Conservation (phyloP, 352 stramenopile genomes). For the Globisporangium radiosum region DNA sequence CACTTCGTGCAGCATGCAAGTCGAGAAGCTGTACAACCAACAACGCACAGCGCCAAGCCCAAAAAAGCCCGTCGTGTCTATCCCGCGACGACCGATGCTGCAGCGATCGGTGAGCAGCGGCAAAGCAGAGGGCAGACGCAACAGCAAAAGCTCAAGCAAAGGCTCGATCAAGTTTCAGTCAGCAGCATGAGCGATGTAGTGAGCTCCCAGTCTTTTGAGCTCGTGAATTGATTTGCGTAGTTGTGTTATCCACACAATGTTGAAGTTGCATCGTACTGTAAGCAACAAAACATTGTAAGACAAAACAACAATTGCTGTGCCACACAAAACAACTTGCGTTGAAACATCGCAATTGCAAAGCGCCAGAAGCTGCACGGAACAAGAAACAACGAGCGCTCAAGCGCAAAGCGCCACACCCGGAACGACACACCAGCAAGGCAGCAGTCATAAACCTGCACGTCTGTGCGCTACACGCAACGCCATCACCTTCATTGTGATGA, state of each 20-base stretch:
- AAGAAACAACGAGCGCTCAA: too few relatives aligned
- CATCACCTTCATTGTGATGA: not conserved
- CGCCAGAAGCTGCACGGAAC: not conserved
- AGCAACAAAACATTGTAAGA: not conserved
- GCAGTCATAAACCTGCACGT: not conserved
- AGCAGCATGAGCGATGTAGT: not conserved
- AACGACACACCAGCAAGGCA: not conserved
- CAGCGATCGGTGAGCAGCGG: conserved; percentile 4
- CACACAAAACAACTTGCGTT: not conserved
- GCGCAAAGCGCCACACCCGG: not conserved
- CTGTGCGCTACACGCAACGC: not conserved
- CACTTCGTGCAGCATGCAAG: conserved; percentile 5
- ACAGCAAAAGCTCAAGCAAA: conserved; percentile 2
- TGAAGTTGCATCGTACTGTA: conserved; percentile 2
- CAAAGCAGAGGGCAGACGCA: conserved; percentile 1
- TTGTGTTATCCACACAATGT: not conserved
- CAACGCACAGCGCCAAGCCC: not conserved
- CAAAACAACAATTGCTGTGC: not conserved
- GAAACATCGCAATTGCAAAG: conserved; percentile 2
- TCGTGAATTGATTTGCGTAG: too few relatives aligned
- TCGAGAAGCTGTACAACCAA: conserved; percentile 13
- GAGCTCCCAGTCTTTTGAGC: too few relatives aligned
- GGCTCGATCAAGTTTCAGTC: conserved; percentile 6
- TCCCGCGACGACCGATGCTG: not conserved
- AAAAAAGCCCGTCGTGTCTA: not conserved